Evolutionary conservation across 208 protist genomes (phyloP), one percentile per base, ranked within the genome.

Genomic region (Trypanosoma grayi): DNA sequence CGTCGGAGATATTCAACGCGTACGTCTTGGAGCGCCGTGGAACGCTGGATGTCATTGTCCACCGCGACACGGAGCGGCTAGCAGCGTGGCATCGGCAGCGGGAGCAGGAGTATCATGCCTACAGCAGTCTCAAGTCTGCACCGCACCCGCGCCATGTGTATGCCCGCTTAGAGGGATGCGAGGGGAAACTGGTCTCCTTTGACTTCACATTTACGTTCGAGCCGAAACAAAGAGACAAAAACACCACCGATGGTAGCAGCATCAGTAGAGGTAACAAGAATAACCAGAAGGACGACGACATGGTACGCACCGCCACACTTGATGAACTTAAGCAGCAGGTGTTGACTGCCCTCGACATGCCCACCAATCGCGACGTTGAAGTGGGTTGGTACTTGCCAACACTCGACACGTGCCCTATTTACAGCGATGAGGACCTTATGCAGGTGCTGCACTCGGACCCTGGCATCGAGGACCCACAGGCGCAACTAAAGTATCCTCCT

Each of bases 371-470:
- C 33, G 72, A 80, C 34, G 54, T 93, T 39, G 74, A 89, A 33
- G 33, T 96, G 11, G 83, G 86, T 44, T 96, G 90, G 90, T 94
- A 93, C 66, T 56, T 93, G 20, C 85, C 87, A 16, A 93, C 84
- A 28, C 73, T 93, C 16, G 90, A 93, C 74, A 93, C 85, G 5
- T 86, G 78, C 58, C 83, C 77, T 4, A 70, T 96, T 44, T 64
- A 67, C 47, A 85, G 31, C 58, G 87, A 96, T 58, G 73, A 75
- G 24, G 83, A 96, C 58, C 74, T 96, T 47, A 57, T 90, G 55
- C 30, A 79, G 28, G 62, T 91, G 33, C 81, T 96, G 54, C 86
- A 90, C 71, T 61, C 55, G 43, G 90, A 96, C 72, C 86, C 90
- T 1, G 86, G 76, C 34, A 68, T 93, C 25, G 87, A 96, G 71